phyloP scores from a whole-genome alignment of 306 rosid species.

The Cucumis melo region DNA sequence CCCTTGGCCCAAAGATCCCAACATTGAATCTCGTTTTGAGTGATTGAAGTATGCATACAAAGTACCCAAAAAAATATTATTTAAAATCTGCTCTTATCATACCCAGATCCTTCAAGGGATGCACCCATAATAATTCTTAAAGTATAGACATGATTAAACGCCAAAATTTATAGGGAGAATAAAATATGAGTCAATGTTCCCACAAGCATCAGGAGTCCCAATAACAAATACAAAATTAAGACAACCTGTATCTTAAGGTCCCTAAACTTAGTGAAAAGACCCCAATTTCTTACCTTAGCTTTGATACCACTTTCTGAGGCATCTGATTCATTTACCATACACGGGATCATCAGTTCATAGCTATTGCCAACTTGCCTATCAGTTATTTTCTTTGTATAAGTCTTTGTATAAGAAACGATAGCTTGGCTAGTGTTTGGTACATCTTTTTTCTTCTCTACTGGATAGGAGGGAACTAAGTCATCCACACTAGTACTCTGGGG shows the following conservation, averaged over 20 bases:
- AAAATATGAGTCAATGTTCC: neutral
- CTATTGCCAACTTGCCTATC: conserved; percentile 16
- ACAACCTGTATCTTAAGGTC: neutral
- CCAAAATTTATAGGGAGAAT: neutral
- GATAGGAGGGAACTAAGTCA: neutral
- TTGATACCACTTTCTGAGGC: conserved; percentile 15
- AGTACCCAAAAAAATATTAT: neutral
- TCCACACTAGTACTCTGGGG: neutral
- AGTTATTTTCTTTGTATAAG: conserved; percentile 13
- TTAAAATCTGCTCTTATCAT: neutral
- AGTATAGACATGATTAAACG: neutral
- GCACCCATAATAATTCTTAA: neutral
- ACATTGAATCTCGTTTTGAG: neutral
- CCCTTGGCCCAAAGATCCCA: neutral
- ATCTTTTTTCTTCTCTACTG: conserved; percentile 12
- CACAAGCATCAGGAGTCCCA: neutral
- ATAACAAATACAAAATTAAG: neutral
- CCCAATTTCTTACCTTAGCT: conserved; percentile 16
- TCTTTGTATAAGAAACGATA: conserved; percentile 11
- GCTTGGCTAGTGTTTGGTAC: conserved; percentile 12
- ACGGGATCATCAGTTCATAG: conserved; percentile 11
- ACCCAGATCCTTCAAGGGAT: neutral
- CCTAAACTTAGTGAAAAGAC: conserved; percentile 3
- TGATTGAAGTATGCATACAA: neutral
- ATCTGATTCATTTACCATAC: conserved; percentile 15